Evolutionary conservation across 2,329 filamentous ascomycete genomes (phyloP), one percentile per base, ranked within the genome.

Genomic region (Paradendryphiella salina): DNA sequence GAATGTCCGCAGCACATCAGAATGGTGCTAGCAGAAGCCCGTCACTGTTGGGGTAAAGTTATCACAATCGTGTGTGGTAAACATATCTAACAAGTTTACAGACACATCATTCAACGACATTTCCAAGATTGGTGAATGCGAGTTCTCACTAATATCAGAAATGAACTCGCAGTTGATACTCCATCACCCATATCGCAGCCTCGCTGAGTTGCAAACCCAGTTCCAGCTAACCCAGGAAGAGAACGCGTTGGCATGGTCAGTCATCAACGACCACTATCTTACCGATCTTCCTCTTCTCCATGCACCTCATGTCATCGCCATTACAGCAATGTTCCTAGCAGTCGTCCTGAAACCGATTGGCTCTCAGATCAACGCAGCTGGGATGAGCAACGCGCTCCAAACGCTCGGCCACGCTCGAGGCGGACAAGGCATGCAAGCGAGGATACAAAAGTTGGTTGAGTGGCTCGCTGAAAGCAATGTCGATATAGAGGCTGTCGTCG

Each of bases 1-100:
- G 94, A 99, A 73, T 92, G 87, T 42, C 94, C 94, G 2, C 93
- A 97, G 72, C 94, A 99, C 72, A 97, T 99, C 65, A 85, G 94
- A 23, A 83, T 96, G 57, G 87, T 99, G 51, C 86, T 94, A 9
- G 87, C 85, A 38, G 94, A 99, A 73, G 90, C 92, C 3, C 85
- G 90, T 28, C 84, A 87, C 50, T 81, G 95, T 45, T 73, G 69
- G 70, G 71, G 69, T 72, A 61, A 11, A 13, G 64, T 41, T 13
- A 32, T 14, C 8, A n/a, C 31, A 29, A 18, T 5, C 17, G 36
- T 10, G 17, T n/a, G 1, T 4, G 11, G 21, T 5, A 41, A 6
- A 4, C 20, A 13, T 17, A 9, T 37, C 56, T 63, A 43, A 63
- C 59, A 37, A 21, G 23, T 0, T 11, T 15, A 21, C 44, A 72